A percentile compares a stretch with the other conserved stretches of the same genome.
These are phyloP conservation scores for Argentina anserina DNA, from an alignment of 306 rosid genomes.

Conservation along the genomic window DNA sequence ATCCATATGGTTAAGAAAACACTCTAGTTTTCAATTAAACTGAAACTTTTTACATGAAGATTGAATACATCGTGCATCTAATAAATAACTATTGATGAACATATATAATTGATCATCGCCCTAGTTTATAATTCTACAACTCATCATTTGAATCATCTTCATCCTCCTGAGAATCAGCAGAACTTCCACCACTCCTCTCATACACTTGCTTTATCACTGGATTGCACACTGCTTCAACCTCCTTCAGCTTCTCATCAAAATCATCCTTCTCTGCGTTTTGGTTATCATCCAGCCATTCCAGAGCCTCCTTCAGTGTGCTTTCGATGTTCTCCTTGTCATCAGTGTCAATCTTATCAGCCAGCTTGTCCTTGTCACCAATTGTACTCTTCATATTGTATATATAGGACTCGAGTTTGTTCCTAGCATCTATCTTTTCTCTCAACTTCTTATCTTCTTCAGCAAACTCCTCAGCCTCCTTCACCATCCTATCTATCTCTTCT, in stretches of 20 bases:
- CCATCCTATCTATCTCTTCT: slow-evolving; percentile 55
- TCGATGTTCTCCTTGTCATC: slow-evolving; percentile 50
- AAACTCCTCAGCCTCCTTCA: slow-evolving; percentile 57
- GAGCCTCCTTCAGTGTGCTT: slow-evolving; percentile 32
- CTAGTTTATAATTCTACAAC: slow-evolving; percentile 19
- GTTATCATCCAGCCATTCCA: slow-evolving; percentile 53
- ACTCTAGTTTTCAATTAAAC: too few relatives aligned
- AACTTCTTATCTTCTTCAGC: slow-evolving; percentile 48
- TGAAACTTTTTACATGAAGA: too few relatives aligned
- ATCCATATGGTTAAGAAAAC: too few relatives aligned
- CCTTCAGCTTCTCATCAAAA: slow-evolving; percentile 44
- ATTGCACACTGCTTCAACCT: slow-evolving; percentile 43
- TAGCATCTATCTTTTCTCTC: slow-evolving; percentile 42
- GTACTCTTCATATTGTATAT: slow-evolving; percentile 44
- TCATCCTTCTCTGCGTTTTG: slow-evolving; percentile 41
- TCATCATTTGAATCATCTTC: slow-evolving; percentile 44
- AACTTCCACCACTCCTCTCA: slow-evolving; percentile 39
- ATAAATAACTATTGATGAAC: too few relatives aligned
- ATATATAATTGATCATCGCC: background rate
- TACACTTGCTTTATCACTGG: slow-evolving; percentile 38
- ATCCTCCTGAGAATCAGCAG: slow-evolving; percentile 24
- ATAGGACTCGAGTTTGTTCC: slow-evolving; percentile 51
- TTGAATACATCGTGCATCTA: too few relatives aligned
- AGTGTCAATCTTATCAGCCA: slow-evolving; percentile 42
- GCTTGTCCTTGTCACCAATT: slow-evolving; percentile 38